A percentile compares a stretch with the other conserved stretches of the same genome.
Evolutionary conservation across 805 yeast species (phyloP).

Genomic region (Teunomyces funiuensis): DNA sequence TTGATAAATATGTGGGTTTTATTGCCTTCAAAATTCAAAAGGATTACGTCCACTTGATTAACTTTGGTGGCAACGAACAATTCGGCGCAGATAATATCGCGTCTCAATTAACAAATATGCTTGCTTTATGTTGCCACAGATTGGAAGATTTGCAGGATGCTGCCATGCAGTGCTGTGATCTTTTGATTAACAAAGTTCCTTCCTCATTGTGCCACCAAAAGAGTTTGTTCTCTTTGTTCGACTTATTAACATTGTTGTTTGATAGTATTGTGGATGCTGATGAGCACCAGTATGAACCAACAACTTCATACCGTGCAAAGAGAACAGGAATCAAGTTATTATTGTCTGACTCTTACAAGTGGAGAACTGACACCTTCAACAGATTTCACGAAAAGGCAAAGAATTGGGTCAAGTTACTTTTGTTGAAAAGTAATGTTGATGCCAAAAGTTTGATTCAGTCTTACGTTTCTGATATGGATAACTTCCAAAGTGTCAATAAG

Average conservation of each 20-base stretch:
- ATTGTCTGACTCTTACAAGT: slow-evolving; percentile 71
- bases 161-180: slow-evolving; percentile 75
- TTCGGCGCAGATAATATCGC: slow-evolving; percentile 61
- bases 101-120: slow-evolving; percentile 63
- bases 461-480: slow-evolving; percentile 53
- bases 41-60: slow-evolving; percentile 54
- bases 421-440: slow-evolving; percentile 65
- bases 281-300: slow-evolving; percentile 80
- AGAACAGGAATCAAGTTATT: slow-evolving; percentile 50
- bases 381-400: slow-evolving; percentile 58
- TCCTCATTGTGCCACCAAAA: slow-evolving; percentile 73
- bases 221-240: slow-evolving; percentile 76
- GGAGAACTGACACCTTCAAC: slow-evolving; percentile 70
- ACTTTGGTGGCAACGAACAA: slow-evolving; percentile 51
- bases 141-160: slow-evolving; percentile 70
- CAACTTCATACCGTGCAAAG: slow-evolving; percentile 55
- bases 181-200: slow-evolving; percentile 65
- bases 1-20: slow-evolving; percentile 65
- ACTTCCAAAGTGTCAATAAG: slow-evolving; percentile 13
- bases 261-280: slow-evolving; percentile 83
- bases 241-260: slow-evolving; percentile 73
- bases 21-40: slow-evolving; percentile 61
- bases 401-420: slow-evolving; percentile 62
- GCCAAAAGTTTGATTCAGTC: slow-evolving; percentile 76
- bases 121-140: slow-evolving; percentile 76